phyloP scores from a whole-genome alignment of 768 basidiomycete species.

The Inosperma sp. region DNA sequence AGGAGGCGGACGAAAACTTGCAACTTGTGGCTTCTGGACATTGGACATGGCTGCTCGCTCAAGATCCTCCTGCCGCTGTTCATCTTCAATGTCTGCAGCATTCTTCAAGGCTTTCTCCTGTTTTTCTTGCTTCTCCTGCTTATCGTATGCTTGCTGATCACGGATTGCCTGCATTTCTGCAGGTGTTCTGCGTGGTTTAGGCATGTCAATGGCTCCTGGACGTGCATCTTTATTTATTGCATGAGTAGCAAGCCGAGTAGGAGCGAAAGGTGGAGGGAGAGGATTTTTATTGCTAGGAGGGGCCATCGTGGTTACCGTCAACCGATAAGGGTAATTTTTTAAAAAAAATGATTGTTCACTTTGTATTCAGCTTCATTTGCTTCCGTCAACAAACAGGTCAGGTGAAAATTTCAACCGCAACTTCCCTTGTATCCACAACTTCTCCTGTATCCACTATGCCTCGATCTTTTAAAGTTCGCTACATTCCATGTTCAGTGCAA shows the following conservation, averaged over 20 bases:
- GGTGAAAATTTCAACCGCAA: not conserved
- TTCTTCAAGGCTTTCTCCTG: not conserved
- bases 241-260: constrained; percentile 1
- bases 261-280: not conserved
- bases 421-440: too few species aligned
- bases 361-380: not conserved
- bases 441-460: not conserved
- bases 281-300: not conserved
- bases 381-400: not conserved
- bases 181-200: constrained; percentile 3
- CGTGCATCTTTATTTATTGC: constrained; percentile 3
- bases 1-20: constrained; percentile 2
- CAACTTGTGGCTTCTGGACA: not conserved
- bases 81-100: constrained; percentile 1
- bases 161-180: not conserved
- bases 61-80: not conserved
- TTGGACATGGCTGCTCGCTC: not conserved
- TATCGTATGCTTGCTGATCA: not conserved
- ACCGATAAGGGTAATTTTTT: not conserved
- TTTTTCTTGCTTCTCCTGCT: not conserved
- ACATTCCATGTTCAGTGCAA: not conserved
- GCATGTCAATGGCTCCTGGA: not conserved
- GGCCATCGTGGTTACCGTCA: not conserved
- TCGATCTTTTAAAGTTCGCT: not conserved
- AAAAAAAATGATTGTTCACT: not conserved